These are phyloP conservation scores for Pichia kluyveri DNA, from an alignment of 805 yeast species.

Conservation along the genomic window DNA sequence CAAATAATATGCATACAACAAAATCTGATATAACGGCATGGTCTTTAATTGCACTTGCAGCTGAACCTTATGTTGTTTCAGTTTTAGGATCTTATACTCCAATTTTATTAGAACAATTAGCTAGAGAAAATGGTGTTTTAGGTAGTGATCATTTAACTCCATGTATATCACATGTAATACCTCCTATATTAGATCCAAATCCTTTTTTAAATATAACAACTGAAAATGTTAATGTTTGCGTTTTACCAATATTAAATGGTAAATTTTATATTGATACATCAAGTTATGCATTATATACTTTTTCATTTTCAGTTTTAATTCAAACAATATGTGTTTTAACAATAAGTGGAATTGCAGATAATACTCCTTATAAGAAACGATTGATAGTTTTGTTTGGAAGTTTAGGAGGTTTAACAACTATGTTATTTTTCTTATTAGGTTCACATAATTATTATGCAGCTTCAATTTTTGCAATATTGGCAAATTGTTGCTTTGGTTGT, in stretches of 20 bases:
- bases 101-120: constrained; percentile 58
- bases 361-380: constrained; percentile 51
- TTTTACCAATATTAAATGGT: constrained; percentile 25
- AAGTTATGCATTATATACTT: constrained; percentile 65
- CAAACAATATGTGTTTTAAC: constrained; percentile 65
- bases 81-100: constrained; percentile 78
- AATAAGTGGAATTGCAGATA: constrained; percentile 63
- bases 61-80: constrained; percentile 74
- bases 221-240: constrained; percentile 18
- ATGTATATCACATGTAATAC: constrained; percentile 43
- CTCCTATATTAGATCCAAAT: constrained; percentile 19
- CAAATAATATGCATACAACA: not conserved
- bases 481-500: constrained; percentile 67
- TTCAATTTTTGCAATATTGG: constrained; percentile 43
- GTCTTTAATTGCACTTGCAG: constrained; percentile 31
- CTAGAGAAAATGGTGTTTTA: constrained; percentile 62
- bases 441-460: constrained; percentile 41
- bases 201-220: constrained; percentile 20
- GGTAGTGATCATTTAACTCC: constrained; percentile 48
- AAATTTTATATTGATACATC: constrained; percentile 54
- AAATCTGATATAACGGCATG: constrained; percentile 11
- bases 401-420: constrained; percentile 49
- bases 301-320: constrained; percentile 60
- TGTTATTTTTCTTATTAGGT: constrained; percentile 31
- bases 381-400: constrained; percentile 49